phyloP scores from a whole-genome alignment of 495 filamentous ascomycete species.

The Talaromyces trachyspermus region DNA sequence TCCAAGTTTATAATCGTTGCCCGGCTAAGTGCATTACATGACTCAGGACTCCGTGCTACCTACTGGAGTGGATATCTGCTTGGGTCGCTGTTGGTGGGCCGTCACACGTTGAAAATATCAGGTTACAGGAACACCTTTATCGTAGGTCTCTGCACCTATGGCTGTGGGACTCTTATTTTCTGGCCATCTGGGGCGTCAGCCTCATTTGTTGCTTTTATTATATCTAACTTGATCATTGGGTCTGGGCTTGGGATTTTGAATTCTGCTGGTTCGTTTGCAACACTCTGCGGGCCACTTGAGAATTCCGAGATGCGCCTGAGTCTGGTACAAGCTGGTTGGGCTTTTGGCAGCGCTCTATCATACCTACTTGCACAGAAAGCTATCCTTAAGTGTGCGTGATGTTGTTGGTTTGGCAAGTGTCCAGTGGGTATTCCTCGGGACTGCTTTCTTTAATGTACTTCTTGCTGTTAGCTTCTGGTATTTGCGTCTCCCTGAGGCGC shows the following conservation, averaged over 20 bases:
- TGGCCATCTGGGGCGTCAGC: conserved; percentile 50
- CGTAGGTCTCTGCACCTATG: conserved; percentile 41
- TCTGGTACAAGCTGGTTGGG: conserved; percentile 45
- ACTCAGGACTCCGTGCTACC: conserved; percentile 40
- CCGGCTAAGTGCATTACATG: conserved; percentile 23
- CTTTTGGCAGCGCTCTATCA: conserved; percentile 41
- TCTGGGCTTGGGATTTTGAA: conserved; percentile 44
- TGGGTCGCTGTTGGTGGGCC: conserved; percentile 38
- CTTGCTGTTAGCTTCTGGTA: conserved; percentile 47
- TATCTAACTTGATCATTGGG: conserved; percentile 49
- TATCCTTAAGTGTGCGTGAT: conserved; percentile 31
- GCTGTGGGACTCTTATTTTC: conserved; percentile 44
- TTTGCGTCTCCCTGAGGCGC: conserved; percentile 44
- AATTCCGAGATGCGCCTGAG: conserved; percentile 46
- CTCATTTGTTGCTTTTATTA: conserved; percentile 45
- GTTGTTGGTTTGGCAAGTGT: conserved; percentile 41
- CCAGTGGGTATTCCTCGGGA: conserved; percentile 52
- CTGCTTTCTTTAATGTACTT: conserved; percentile 41
- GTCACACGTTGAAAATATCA: conserved; percentile 37
- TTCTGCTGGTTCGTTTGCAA: conserved; percentile 44
- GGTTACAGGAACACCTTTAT: conserved; percentile 48
- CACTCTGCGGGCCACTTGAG: conserved; percentile 44
- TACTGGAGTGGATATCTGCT: conserved; percentile 44
- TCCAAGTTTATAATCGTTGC: conserved; percentile 29
- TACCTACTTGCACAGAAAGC: conserved; percentile 41